phyloP scores from a whole-genome alignment of 768 basidiomycete species.

The Symmetrospora coprosmae region DNA sequence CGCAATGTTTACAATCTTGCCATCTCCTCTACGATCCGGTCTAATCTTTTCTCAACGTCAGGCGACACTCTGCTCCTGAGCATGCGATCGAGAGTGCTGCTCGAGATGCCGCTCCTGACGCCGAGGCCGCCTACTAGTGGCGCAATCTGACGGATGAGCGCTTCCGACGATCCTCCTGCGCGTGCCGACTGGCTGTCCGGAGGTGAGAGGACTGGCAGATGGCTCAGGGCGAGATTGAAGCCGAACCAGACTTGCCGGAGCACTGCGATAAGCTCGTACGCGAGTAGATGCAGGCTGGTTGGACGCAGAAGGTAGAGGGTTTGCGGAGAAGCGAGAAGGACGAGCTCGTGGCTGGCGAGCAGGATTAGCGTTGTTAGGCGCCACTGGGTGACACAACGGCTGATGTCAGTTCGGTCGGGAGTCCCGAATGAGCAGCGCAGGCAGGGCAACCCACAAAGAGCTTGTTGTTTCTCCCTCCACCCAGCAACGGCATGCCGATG shows the following conservation, averaged over 20 bases:
- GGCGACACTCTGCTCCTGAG: background rate
- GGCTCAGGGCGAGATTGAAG: constrained; percentile 3
- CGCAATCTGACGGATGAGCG: too few species aligned
- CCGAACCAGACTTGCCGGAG: constrained; percentile 11
- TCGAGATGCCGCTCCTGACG: constrained; percentile 2
- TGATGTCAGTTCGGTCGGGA: too few species aligned
- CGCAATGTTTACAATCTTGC: background rate
- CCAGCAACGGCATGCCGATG: background rate
- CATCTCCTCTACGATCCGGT: constrained; percentile 1
- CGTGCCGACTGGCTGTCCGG: background rate
- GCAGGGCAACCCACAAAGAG: background rate
- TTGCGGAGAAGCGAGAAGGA: background rate
- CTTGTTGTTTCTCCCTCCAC: background rate
- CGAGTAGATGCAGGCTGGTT: background rate
- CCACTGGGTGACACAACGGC: background rate
- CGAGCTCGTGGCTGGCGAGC: background rate
- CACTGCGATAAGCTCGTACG: background rate
- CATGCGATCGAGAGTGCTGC: background rate
- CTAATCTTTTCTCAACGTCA: background rate
- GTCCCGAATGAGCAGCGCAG: too few species aligned
- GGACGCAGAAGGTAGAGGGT: background rate
- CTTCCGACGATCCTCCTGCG: too few species aligned
- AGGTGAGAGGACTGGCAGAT: background rate
- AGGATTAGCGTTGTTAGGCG: background rate
- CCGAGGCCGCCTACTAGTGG: background rate